Evolutionary conservation across 2,329 filamentous ascomycete species (phyloP).

Genomic region (Diaporthe humulicola): DNA sequence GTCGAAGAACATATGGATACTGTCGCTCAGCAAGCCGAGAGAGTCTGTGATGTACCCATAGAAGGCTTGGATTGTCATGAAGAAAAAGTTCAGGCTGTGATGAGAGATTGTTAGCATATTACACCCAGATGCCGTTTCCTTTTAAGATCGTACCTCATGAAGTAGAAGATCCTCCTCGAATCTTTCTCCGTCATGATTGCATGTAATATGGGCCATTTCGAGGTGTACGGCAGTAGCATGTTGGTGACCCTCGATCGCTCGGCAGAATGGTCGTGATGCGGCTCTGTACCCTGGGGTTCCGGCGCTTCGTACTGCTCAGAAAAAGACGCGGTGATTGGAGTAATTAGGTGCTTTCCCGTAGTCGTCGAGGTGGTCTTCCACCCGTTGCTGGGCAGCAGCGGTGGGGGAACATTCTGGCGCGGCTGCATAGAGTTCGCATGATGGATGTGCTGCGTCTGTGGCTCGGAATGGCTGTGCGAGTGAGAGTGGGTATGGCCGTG

Average conservation of each 20-base stretch:
- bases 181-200: conserved; percentile 92
- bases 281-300: conserved; percentile 35
- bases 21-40: conserved; percentile 94
- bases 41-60: conserved; percentile 96
- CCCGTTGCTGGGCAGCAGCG: conserved; percentile 50
- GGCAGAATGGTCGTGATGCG: conserved; percentile 53
- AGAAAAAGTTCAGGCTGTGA: conserved; percentile 86
- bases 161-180: conserved; percentile 96
- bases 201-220: conserved; percentile 82
- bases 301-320: conserved; percentile 50
- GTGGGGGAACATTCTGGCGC: conserved; percentile 51
- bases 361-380: conserved; percentile 58
- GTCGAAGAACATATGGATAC: conserved; percentile 99
- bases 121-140: neutral
- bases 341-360: conserved; percentile 56
- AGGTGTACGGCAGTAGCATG: conserved; percentile 77
- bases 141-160: conserved; percentile 79
- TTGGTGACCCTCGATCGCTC: conserved; percentile 78
- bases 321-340: conserved; percentile 46
- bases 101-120: conserved; percentile 8
- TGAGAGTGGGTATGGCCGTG: conserved; percentile 50
- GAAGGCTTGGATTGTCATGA: conserved; percentile 94
- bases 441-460: conserved; percentile 47
- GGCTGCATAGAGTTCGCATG: conserved; percentile 51
- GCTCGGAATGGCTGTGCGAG: conserved; percentile 48